Percentiles rank a stretch among this genome's conserved stretches.
Conservation (phyloP, 2,329 filamentous ascomycete species). For the Cryoendolithus antarcticus region DNA sequence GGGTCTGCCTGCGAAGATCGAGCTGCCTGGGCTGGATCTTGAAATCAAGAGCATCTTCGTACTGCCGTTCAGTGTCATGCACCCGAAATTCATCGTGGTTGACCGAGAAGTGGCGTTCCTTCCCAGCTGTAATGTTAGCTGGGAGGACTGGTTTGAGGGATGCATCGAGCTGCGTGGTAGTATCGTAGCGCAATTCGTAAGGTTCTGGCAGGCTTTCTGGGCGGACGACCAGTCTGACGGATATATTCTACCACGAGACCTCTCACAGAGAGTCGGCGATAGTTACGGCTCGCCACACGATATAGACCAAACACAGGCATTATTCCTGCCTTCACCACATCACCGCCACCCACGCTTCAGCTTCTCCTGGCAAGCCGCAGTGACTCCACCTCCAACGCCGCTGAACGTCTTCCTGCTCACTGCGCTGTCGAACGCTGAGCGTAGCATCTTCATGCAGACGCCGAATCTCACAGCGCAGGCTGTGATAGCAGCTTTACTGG, state of each 20-base stretch:
- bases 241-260: no score
- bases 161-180: conserved; percentile 55
- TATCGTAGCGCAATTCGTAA: conserved; percentile 48
- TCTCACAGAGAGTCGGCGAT: no score
- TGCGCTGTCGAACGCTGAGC: conserved; percentile 46
- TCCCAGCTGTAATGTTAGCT: conserved; percentile 74
- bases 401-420: conserved; percentile 54
- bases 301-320: conserved; percentile 1
- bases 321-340: conserved; percentile 61
- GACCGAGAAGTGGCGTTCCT: conserved; percentile 56
- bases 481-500: conserved; percentile 48
- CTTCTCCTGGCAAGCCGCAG: conserved; percentile 32
- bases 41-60: conserved; percentile 68
- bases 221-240: conserved; percentile 19
- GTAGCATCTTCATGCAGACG: conserved; percentile 56
- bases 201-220: conserved; percentile 63
- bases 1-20: conserved; percentile 47
- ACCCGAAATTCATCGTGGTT: conserved; percentile 69
- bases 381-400: conserved; percentile 47
- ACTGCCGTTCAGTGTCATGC: conserved; percentile 72
- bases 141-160: conserved; percentile 79
- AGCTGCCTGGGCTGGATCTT: conserved; percentile 51
- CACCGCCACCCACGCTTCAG: conserved; percentile 55
- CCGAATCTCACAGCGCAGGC: conserved; percentile 63
- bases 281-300: no score